A percentile compares a stretch with the other conserved stretches of the same genome.
Conservation (phyloP, 148 eudicot genomes). For the Chenopodium berlandieri region DNA sequence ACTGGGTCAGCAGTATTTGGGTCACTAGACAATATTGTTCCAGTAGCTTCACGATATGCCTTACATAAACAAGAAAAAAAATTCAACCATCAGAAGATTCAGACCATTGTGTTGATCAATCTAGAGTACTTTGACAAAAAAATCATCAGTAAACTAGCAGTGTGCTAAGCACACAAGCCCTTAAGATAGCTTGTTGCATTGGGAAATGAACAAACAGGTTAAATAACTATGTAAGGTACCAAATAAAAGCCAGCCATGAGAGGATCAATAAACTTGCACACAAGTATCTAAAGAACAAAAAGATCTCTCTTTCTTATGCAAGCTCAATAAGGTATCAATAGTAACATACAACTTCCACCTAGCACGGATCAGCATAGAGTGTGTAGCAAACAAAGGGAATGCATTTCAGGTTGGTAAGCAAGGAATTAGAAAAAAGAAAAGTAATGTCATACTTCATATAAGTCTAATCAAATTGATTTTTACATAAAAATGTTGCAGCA, state of each 20-base stretch:
- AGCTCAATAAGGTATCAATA: background rate
- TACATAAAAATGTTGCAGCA: background rate
- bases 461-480: no score
- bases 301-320: background rate
- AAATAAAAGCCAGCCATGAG: background rate
- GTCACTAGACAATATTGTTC: slow-evolving; percentile 55
- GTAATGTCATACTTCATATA: background rate
- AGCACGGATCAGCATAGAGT: background rate
- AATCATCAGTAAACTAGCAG: background rate
- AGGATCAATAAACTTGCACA: background rate
- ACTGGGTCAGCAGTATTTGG: slow-evolving; percentile 55
- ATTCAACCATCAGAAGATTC: slow-evolving; percentile 9
- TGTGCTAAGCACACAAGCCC: background rate
- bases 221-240: background rate
- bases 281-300: background rate
- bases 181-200: background rate
- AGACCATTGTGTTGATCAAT: background rate
- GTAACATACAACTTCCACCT: background rate
- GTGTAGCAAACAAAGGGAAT: background rate
- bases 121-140: background rate
- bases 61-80: slow-evolving; percentile 25
- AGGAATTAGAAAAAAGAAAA: background rate
- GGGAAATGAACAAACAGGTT: background rate
- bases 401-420: background rate
- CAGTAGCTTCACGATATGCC: slow-evolving; percentile 97